Conservation (phyloP, 2,329 filamentous ascomycete genomes). For the Colletotrichum sp. region DNA sequence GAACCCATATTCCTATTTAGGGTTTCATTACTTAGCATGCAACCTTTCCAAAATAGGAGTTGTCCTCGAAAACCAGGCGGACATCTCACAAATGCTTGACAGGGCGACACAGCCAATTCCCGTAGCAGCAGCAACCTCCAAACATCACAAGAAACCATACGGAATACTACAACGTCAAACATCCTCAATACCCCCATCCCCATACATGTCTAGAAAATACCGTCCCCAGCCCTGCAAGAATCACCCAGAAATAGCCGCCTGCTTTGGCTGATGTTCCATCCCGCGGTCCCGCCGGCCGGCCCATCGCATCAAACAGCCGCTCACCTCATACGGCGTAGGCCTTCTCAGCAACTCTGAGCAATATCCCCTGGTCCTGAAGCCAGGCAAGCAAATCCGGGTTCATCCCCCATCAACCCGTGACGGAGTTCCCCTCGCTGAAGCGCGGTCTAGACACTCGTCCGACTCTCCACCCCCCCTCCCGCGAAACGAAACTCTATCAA, state of each 20-base stretch:
- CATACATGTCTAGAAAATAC: not conserved
- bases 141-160: not conserved
- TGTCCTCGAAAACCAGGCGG: not conserved
- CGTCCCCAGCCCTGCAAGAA: not conserved
- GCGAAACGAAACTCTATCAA: not conserved
- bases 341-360: not conserved
- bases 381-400: not conserved
- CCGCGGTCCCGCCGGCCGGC: not conserved
- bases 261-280: not conserved
- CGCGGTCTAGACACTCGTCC: not conserved
- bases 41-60: not conserved
- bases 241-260: not conserved
- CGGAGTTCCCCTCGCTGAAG: not conserved
- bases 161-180: not conserved
- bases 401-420: not conserved
- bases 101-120: not conserved
- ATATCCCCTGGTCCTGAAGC: not conserved
- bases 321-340: too few species aligned
- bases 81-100: not conserved
- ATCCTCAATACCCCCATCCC: not conserved
- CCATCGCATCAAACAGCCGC: not conserved
- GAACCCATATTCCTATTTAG: not conserved
- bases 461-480: not conserved
- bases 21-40: not conserved
- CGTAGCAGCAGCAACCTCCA: not conserved